These are phyloP conservation scores for Gorgonomyces haynaldii DNA, from an alignment of 192 early-diverging fungal genomes.

Conservation along the genomic window DNA sequence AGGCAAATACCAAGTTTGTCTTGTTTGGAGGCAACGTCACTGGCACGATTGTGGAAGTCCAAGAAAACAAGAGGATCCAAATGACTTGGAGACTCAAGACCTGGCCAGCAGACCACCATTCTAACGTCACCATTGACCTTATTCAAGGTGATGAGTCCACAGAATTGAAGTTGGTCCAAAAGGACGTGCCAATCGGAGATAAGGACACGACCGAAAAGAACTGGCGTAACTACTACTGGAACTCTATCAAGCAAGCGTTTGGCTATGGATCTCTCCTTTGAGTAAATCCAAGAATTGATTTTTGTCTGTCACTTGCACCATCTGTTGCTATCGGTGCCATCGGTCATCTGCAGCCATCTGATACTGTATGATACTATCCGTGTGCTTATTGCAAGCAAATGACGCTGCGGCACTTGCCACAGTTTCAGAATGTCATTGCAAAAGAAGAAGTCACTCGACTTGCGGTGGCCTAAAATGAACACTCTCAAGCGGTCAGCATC, in stretches of 20 bases:
- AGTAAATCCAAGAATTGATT: too few relatives aligned
- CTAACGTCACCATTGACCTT: slow-evolving; percentile 65
- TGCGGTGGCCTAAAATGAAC: too few relatives aligned
- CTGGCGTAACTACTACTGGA: slow-evolving; percentile 91
- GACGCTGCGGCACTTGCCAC: too few relatives aligned
- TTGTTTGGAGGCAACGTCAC: slow-evolving; percentile 85
- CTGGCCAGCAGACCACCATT: slow-evolving; percentile 83
- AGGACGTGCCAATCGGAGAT: slow-evolving; percentile 77
- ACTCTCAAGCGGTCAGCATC: too few relatives aligned
- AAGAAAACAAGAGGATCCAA: slow-evolving; percentile 62
- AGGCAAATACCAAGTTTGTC: slow-evolving; percentile 51
- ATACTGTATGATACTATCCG: too few relatives aligned
- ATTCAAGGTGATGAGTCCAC: slow-evolving; percentile 58
- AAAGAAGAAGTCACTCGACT: too few relatives aligned
- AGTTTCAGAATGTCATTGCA: too few relatives aligned
- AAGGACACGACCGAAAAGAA: slow-evolving; percentile 73
- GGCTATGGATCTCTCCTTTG: slow-evolving; percentile 48
- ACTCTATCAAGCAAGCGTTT: slow-evolving; percentile 80
- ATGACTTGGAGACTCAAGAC: slow-evolving; percentile 74
- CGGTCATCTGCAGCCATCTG: too few relatives aligned
- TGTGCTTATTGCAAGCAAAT: too few relatives aligned
- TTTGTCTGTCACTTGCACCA: too few relatives aligned
- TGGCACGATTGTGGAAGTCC: slow-evolving; percentile 63
- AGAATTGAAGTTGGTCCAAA: slow-evolving; percentile 61
- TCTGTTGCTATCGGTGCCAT: too few relatives aligned